These are phyloP conservation scores for Caryopteris hybrid DNA, from an alignment of 305 asterid genomes.

Conservation along the genomic window DNA sequence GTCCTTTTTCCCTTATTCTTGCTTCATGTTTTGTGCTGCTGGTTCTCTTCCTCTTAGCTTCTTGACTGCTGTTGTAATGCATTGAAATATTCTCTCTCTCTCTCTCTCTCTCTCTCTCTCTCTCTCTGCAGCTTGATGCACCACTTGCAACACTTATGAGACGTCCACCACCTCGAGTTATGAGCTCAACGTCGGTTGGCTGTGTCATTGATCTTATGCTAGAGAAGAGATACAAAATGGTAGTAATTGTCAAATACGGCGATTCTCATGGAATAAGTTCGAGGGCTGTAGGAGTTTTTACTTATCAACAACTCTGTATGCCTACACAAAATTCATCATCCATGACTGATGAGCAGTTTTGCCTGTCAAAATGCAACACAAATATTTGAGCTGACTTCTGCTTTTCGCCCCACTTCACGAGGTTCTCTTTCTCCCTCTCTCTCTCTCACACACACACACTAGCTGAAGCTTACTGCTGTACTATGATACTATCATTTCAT, in stretches of 20 bases:
- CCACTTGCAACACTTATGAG: constrained; percentile 57
- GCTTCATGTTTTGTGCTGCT: neutral
- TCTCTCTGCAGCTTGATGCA: constrained; percentile 50
- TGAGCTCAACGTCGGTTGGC: constrained; percentile 56
- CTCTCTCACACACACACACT: neutral
- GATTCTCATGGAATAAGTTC: constrained; percentile 41
- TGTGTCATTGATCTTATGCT: constrained; percentile 57
- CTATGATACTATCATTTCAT: neutral
- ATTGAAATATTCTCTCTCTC: neutral
- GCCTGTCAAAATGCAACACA: constrained; percentile 21
- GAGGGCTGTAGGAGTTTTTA: constrained; percentile 58
- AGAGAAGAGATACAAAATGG: constrained; percentile 59
- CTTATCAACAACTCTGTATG: constrained; percentile 37
- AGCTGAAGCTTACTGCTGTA: neutral
- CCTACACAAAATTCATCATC: constrained; percentile 31
- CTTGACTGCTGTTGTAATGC: neutral
- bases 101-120: neutral
- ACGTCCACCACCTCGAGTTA: constrained; percentile 63
- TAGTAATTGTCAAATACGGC: constrained; percentile 47
- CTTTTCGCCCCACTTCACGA: constrained; percentile 1
- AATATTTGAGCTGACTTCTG: constrained; percentile 26
- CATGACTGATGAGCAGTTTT: constrained; percentile 25
- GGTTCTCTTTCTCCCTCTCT: neutral
- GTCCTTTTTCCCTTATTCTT: neutral
- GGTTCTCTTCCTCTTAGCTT: neutral